Percentiles rank a stretch among this genome's conserved stretches.
Conservation (phyloP, 1,284 basidiomycete species). For the Ganoderma lingzhi region DNA sequence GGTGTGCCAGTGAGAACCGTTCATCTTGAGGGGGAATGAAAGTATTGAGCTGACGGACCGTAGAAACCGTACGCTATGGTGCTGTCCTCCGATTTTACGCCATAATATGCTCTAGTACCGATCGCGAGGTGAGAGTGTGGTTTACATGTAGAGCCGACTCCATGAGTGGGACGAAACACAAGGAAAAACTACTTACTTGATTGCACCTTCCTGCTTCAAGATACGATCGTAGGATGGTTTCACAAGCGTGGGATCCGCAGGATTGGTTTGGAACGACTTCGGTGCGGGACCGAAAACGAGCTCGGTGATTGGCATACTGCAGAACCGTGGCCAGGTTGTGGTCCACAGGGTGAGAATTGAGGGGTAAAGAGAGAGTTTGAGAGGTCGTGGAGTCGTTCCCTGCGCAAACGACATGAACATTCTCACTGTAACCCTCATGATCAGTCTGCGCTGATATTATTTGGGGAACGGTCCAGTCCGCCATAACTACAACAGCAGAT, state of each 20-base stretch:
- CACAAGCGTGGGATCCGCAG: conserved; percentile 19
- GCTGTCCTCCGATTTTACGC: conserved; percentile 33
- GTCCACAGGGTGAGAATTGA: conserved; percentile 1
- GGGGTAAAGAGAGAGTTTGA: background rate
- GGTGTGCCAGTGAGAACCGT: background rate
- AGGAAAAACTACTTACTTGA: conserved; percentile 25
- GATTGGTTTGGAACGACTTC: conserved; percentile 22
- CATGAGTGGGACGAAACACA: background rate
- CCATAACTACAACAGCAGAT: background rate
- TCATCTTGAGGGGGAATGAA: background rate
- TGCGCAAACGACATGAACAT: too few species aligned
- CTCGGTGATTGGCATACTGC: conserved; percentile 27
- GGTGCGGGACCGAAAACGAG: conserved; percentile 19
- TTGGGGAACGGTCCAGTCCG: too few species aligned
- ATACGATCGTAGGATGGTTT: conserved; percentile 26
- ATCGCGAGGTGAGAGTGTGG: background rate
- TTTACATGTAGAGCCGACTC: background rate
- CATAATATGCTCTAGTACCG: conserved; percentile 30
- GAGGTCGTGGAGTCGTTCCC: conserved; percentile 12
- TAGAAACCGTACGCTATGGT: conserved; percentile 29
- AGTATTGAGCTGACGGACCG: conserved; percentile 16
- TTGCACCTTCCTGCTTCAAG: conserved; percentile 28
- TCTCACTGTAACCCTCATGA: conserved; percentile 5
- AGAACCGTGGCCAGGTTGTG: background rate
- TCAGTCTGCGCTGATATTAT: too few species aligned